Evolutionary conservation across 2,329 filamentous ascomycete species (phyloP).

Genomic region (Coccinonectria pachysandricola): DNA sequence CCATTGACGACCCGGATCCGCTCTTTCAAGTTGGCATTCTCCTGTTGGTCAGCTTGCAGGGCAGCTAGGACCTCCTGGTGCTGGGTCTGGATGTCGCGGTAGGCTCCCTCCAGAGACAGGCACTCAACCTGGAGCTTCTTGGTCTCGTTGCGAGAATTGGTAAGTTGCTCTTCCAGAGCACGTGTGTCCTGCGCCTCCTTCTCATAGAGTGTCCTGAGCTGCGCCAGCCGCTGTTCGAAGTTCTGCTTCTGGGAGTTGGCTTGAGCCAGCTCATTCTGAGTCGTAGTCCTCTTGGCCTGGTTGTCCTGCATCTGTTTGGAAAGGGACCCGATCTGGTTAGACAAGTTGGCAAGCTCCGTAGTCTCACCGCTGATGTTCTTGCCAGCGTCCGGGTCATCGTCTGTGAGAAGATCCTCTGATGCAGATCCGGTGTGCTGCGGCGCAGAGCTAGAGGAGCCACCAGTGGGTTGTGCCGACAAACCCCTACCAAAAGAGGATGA

Average conservation of each 20-base stretch:
- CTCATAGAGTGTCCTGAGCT: conserved; percentile 82
- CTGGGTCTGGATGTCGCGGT: conserved; percentile 73
- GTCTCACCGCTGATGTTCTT: conserved; percentile 84
- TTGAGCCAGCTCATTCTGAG: conserved; percentile 74
- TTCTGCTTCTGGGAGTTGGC: conserved; percentile 82
- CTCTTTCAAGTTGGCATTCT: conserved; percentile 79
- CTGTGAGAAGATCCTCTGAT: conserved; percentile 80
- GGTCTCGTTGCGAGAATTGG: conserved; percentile 65
- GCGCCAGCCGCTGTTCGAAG: conserved; percentile 78
- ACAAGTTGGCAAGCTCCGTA: conserved; percentile 86
- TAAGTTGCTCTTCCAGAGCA: conserved; percentile 73
- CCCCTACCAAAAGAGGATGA: conserved; percentile 86
- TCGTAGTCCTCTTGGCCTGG: conserved; percentile 66
- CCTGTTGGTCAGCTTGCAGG: conserved; percentile 77
- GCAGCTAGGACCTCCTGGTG: conserved; percentile 65
- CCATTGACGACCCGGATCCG: conserved; percentile 74
- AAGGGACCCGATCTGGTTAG: conserved; percentile 85
- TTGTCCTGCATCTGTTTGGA: conserved; percentile 93
- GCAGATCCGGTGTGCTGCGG: conserved; percentile 32
- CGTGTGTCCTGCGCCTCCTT: conserved; percentile 85
- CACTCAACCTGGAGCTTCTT: conserved; percentile 77
- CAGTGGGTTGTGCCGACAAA: conserved; percentile 67
- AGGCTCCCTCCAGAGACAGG: conserved; percentile 68
- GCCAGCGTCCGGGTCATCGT: conserved; percentile 78
- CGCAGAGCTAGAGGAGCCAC: conserved; percentile 36